Evolutionary conservation across 805 yeast species (phyloP).

Genomic region (Wickerhamiella australiensis): DNA sequence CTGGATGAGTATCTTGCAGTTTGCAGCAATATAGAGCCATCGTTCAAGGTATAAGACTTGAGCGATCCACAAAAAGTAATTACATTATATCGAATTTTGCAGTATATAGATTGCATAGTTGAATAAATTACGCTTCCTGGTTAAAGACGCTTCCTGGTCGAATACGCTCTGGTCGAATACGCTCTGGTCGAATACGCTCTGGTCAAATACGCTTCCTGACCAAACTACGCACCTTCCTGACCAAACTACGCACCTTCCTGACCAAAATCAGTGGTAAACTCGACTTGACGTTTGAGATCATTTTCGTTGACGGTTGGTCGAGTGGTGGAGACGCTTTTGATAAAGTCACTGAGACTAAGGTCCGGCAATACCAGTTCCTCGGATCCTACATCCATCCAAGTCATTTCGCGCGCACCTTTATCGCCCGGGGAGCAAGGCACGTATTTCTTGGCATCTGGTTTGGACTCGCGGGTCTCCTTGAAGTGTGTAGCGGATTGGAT

Average conservation of each 20-base stretch:
- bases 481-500: slow-evolving; percentile 95
- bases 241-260: slow-evolving; percentile 91
- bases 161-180: too few species aligned
- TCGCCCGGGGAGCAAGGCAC: slow-evolving; percentile 99
- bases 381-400: slow-evolving; percentile 84
- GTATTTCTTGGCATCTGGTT: slow-evolving; percentile 33
- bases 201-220: too few species aligned
- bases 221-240: too few species aligned
- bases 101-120: too few species aligned
- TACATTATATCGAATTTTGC: too few species aligned
- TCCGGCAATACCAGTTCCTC: slow-evolving; percentile 87
- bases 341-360: slow-evolving; percentile 78
- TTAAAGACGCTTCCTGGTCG: too few species aligned
- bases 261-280: slow-evolving; percentile 90
- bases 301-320: slow-evolving; percentile 88
- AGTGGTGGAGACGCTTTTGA: slow-evolving; percentile 80
- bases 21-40: slow-evolving; percentile 48
- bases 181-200: too few species aligned
- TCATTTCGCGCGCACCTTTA: slow-evolving; percentile 68
- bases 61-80: background rate
- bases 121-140: too few species aligned
- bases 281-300: slow-evolving; percentile 71
- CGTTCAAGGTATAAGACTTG: slow-evolving; percentile 29
- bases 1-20: slow-evolving; percentile 40
- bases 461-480: slow-evolving; percentile 37